Evolutionary conservation across 371 early-diverging fungal species (phyloP), one percentile per base, ranked within the genome.

Genomic region (Mortierella sp.): DNA sequence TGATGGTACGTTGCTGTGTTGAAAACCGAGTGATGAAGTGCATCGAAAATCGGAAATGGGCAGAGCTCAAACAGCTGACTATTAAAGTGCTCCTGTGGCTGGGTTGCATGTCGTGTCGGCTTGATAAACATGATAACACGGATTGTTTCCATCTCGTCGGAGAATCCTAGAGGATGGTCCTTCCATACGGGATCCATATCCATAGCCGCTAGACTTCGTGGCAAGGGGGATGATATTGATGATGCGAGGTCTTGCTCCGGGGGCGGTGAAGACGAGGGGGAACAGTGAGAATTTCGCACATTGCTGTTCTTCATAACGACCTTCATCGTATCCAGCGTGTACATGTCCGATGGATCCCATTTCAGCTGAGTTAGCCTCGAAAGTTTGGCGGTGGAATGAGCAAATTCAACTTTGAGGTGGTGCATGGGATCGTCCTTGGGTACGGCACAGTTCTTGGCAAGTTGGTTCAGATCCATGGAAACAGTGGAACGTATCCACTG

Each of bases 381-480:
- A 11, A 75, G 56, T 24, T 51, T 68, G 9, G 64, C 61, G 2
- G 69, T 63, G 8, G 76, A 64, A 19, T 52, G 69, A 5, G 65
- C 64, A 60, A 75, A 75, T 31, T 52, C 64, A 30, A 64, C 54
- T 43, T 75, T 75, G 46, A 75, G 79, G 59, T 56, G 72, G 43
- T 60, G 72, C 78, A 64, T 66, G 30, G 53, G 75, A 42, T 46
- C 80, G 57, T 69, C 73, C 65, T 60, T 68, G 44, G 62, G 67
- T 37, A 66, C 60, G 43, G 50, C 50, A 61, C 32, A 60, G 55
- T 49, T 47, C 50, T 47, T 83, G 66, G 85, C 50, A 56, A 60
- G 61, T 17, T 55, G 24, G 17, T 59, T 28, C n/a, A 48, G 6
- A 34, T 60, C 65, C 61, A 68, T 55, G 3, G 69, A 17, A 3